Evolutionary conservation across 495 filamentous ascomycete genomes (phyloP).

Genomic region (Aspergillus avenaceus): DNA sequence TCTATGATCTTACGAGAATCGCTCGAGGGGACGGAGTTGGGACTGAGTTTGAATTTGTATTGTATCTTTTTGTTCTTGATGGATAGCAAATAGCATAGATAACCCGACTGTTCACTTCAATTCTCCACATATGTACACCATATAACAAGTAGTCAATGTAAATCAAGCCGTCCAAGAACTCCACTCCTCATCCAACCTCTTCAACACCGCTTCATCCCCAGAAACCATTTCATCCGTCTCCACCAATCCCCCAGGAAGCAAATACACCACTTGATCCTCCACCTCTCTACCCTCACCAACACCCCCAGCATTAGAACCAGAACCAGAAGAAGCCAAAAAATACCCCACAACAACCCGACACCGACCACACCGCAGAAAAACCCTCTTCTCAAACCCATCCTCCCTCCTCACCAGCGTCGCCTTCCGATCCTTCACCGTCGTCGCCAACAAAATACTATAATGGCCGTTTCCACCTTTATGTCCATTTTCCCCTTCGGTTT

Average conservation of each 20-base stretch:
- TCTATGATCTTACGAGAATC: constrained; percentile 8
- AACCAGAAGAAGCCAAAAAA: constrained; percentile 20
- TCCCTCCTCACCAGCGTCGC: constrained; percentile 54
- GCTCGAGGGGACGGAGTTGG: constrained; percentile 1
- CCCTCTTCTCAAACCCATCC: constrained; percentile 72
- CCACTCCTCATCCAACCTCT: constrained; percentile 30
- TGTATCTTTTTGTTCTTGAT: constrained; percentile 4
- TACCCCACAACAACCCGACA: constrained; percentile 66
- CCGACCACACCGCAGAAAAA: constrained; percentile 55
- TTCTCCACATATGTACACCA: neutral
- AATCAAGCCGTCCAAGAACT: constrained; percentile 16
- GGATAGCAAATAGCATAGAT: neutral
- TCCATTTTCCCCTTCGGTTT: neutral
- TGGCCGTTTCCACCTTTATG: constrained; percentile 21
- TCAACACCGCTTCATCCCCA: constrained; percentile 17
- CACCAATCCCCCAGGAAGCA: constrained; percentile 53
- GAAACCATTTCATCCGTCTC: constrained; percentile 45
- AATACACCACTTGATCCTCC: constrained; percentile 50
- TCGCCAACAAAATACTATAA: constrained; percentile 48
- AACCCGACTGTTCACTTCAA: neutral
- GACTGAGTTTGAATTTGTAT: constrained; percentile 1
- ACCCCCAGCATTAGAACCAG: constrained; percentile 3
- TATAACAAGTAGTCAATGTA: neutral
- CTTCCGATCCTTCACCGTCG: constrained; percentile 41
- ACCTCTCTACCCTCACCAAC: constrained; percentile 19